Base-by-base conservation (phyloP, 208 protist genomes). In the Acanthamoeba triangularis region DNA sequence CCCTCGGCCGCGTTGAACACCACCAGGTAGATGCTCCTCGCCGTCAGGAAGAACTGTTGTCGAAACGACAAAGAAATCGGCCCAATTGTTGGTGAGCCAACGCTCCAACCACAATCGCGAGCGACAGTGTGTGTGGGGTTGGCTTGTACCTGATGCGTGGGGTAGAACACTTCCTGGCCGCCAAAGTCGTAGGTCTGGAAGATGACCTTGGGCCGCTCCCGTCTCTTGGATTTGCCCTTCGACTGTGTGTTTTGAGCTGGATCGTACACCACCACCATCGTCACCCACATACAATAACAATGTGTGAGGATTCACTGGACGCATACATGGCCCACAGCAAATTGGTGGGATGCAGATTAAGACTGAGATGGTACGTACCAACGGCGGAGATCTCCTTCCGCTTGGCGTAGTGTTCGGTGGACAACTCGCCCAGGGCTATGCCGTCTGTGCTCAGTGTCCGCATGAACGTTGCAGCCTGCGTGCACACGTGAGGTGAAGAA, bases 1-100 rank as follows among this genome's bases (percentile, higher is more conserved):
- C 76, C 76, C 35, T 84, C 76, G 4, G 76, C 93, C 0, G 95
- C 37, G 18, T 96, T 96, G 52, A 96, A 96, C 11, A 96, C 94
- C 1, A 96, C 87, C 91, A 95, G 28, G 78, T 95, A 95, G 54
- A 94, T 94, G 72, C 49, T 69, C 18, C 56, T 37, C 14, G 90
- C 69, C 18, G 67, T 94, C 41, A 94, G 30, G 90, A 94, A 94
- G 90, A 94, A 94, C 90, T 94, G 90, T 35, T 20, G 47, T 18
- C 47, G 47, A 52, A 52, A 52, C n/a, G n/a, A n/a, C n/a, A n/a
- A n/a, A n/a, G 14, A 52, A 25, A 61, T 25, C 23, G 23, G 20
- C 23, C 18, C 7, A 33, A n/a, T n/a, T n/a, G n/a, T n/a, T n/a
- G n/a, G 35, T 72, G 25, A 25, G 37, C 30, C n/a, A n/a, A n/a